Evolutionary conservation across 768 basidiomycete species (phyloP).

Genomic region (Tulasnella sp.): DNA sequence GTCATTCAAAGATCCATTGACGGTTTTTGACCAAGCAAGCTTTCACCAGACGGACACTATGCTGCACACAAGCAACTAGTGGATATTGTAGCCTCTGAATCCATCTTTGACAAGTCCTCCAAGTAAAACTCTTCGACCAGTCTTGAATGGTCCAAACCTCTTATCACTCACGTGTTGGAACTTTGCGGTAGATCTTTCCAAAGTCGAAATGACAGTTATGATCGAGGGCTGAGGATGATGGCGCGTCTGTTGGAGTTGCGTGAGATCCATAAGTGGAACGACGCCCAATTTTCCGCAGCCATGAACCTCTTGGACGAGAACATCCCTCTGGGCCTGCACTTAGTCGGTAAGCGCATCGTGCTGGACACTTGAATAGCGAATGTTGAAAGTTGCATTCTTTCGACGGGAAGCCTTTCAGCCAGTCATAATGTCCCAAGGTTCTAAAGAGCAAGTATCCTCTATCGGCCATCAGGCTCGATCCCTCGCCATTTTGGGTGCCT

Average conservation of each 20-base stretch:
- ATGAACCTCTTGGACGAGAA: slow-evolving; percentile 40
- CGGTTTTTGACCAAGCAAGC: not conserved
- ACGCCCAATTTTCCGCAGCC: slow-evolving; percentile 38
- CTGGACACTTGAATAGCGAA: no score
- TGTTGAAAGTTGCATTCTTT: slow-evolving; percentile 23
- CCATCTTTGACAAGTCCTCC: slow-evolving; percentile 46
- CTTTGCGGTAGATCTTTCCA: slow-evolving; percentile 38
- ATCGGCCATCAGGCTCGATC: slow-evolving; percentile 40
- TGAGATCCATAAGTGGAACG: slow-evolving; percentile 42
- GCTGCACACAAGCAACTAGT: slow-evolving; percentile 32
- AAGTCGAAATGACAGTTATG: slow-evolving; percentile 45
- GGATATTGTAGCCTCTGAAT: slow-evolving; percentile 39
- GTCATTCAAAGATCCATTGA: not conserved
- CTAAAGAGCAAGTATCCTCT: slow-evolving; percentile 39
- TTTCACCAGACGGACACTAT: not conserved
- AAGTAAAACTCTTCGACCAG: no score
- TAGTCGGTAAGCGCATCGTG: slow-evolving; percentile 28
- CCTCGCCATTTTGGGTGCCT: slow-evolving; percentile 55
- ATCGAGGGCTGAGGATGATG: slow-evolving; percentile 41
- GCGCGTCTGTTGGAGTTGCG: slow-evolving; percentile 51
- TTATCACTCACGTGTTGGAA: no score
- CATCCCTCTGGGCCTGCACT: slow-evolving; percentile 38
- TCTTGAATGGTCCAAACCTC: no score
- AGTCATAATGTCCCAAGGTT: slow-evolving; percentile 52
- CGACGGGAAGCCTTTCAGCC: slow-evolving; percentile 44